Evolutionary conservation across 306 rosid species (phyloP), one percentile per base, ranked within the genome.

Genomic region (Lathyrus oleraceus): DNA sequence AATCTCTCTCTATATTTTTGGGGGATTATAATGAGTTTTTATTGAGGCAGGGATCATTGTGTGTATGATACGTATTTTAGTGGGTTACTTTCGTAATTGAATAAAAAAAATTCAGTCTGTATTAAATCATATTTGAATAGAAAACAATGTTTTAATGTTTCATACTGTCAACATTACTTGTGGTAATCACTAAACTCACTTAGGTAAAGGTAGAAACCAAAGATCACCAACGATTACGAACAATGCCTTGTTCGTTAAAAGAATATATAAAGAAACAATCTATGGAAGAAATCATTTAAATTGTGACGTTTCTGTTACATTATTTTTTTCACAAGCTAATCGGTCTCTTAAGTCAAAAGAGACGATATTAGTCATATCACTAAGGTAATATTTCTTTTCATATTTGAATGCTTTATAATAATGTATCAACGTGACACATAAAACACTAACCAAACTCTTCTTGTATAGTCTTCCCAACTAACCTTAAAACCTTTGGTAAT

Each of bases 401-500:
- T 12, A 19, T 15, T 42, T 44, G 32, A 70, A 53, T 77, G 62
- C 27, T 65, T 54, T 64, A 21, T 53, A 53, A 42, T 42, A 11
- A 76, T n/a, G 42, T 14, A 27, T 39, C 52, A 21, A 67, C 52
- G 44, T 57, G 57, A 25, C 51, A 35, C 73, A 45, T 47, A 61
- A 48, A 49, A 63, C 35, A 57, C 14, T 57, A 62, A 16, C 57
- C 48, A 61, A 73, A 73, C 76, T 68, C 75, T 5, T 72, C 30
- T 57, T 23, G 38, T 66, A 62, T 67, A 76, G 20, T 71, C 65
- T 62, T 81, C 78, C 65, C 79, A 81, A 77, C 82, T 62, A 81
- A 75, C 60, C 77, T 75, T 21, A 28, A 27, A 67, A 67, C 53
- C 73, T 62, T 71, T 52, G 76, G 72, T 62, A 69, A 77, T 39